Evolutionary conservation across 2,329 filamentous ascomycete species (phyloP).

Genomic region (Chlorencoelia australis): DNA sequence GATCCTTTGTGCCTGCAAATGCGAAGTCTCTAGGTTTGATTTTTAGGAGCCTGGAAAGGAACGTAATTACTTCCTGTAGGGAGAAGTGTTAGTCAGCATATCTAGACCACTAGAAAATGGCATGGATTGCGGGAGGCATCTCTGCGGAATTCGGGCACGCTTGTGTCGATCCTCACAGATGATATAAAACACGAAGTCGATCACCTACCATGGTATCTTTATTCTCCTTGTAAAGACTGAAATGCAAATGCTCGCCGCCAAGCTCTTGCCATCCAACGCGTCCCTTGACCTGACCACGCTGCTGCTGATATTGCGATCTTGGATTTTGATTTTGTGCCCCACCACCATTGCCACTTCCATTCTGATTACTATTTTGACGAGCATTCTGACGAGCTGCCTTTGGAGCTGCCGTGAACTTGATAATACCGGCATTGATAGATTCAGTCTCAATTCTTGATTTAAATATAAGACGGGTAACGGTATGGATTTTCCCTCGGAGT

Average conservation of each 20-base stretch:
- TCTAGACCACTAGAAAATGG: too few species aligned
- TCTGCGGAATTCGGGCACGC: too few species aligned
- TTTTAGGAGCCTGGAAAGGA: constrained; percentile 47
- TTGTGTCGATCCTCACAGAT: too few species aligned
- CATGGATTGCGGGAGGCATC: constrained; percentile 48
- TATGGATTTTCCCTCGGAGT: constrained; percentile 51
- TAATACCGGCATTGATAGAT: constrained; percentile 46
- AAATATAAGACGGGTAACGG: constrained; percentile 50
- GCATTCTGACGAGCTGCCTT: constrained; percentile 9
- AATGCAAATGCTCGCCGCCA: constrained; percentile 62
- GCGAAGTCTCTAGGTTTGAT: constrained; percentile 49
- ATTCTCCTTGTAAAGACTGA: constrained; percentile 67
- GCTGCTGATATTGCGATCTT: constrained; percentile 4
- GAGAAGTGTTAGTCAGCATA: too few species aligned
- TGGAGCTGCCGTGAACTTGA: constrained; percentile 39
- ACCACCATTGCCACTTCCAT: constrained; percentile 2
- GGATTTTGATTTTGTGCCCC: constrained; percentile 11
- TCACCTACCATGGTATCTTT: constrained; percentile 50
- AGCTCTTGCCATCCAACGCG: constrained; percentile 53
- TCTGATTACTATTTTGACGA: constrained; percentile 9
- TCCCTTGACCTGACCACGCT: constrained; percentile 22
- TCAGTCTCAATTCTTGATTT: constrained; percentile 50
- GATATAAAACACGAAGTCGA: too few species aligned
- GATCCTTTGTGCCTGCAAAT: constrained; percentile 66
- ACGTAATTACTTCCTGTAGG: constrained; percentile 58